Conservation (phyloP, 257 asterid genomes). For the Lithospermum erythrorhizon region DNA sequence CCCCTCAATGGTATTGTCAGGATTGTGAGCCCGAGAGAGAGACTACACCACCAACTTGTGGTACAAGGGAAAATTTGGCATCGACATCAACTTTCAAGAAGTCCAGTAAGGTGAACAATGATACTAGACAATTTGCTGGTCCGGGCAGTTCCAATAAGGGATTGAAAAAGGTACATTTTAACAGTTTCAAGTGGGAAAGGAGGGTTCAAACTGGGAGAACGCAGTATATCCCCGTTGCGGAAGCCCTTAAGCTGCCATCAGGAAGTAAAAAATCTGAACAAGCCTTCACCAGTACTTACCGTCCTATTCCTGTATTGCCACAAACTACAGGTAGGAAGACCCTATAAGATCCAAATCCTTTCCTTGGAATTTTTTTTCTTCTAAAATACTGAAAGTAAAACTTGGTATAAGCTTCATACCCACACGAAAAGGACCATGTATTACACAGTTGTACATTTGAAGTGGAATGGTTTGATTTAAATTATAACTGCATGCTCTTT, state of each 20-base stretch:
- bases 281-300: constrained; percentile 4
- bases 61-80: constrained; percentile 10
- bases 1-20: constrained; percentile 38
- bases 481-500: background rate
- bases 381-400: constrained; percentile 2
- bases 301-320: constrained; percentile 11
- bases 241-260: constrained; percentile 39
- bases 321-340: constrained; percentile 12
- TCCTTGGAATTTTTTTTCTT: constrained; percentile 5
- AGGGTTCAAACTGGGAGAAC: constrained; percentile 41
- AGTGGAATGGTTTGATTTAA: background rate
- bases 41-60: constrained; percentile 10
- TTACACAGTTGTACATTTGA: too few relatives aligned
- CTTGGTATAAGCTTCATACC: background rate
- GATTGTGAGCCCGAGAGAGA: constrained; percentile 23
- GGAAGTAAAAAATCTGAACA: constrained; percentile 17
- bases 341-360: constrained; percentile 8
- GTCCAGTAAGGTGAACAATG: constrained; percentile 8
- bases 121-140: constrained; percentile 5
- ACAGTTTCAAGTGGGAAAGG: constrained; percentile 24
- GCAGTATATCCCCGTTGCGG: constrained; percentile 31
- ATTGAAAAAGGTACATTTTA: background rate
- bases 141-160: constrained; percentile 8
- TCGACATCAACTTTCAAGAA: constrained; percentile 2
- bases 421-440: background rate